Conservation (phyloP, 2,329 filamentous ascomycete species). For the Phyllosticta paracitricarpa region DNA sequence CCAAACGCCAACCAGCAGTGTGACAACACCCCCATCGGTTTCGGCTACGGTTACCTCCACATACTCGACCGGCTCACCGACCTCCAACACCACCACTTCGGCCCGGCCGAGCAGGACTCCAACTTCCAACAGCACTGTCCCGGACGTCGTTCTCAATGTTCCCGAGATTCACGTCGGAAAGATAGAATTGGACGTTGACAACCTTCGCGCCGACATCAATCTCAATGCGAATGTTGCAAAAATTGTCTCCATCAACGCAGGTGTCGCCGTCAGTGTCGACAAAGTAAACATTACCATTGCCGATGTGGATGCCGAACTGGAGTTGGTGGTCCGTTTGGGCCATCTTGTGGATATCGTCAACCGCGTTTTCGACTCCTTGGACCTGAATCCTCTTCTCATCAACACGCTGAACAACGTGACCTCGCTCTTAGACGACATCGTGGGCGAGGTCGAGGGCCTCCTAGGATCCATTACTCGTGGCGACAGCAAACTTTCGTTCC, state of each 20-base stretch:
- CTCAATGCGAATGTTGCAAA: slow-evolving; percentile 50
- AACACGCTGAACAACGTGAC: slow-evolving; percentile 46
- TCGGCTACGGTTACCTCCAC: neutral
- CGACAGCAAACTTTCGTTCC: slow-evolving; percentile 43
- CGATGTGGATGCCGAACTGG: slow-evolving; percentile 49
- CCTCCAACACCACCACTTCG: slow-evolving; percentile 4
- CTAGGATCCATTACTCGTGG: slow-evolving; percentile 50
- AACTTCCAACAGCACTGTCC: slow-evolving; percentile 28
- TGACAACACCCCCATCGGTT: neutral
- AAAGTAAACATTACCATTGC: slow-evolving; percentile 52
- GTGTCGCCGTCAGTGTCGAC: slow-evolving; percentile 36
- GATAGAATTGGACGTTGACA: slow-evolving; percentile 52
- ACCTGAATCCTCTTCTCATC: slow-evolving; percentile 52
- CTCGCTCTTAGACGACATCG: slow-evolving; percentile 37
- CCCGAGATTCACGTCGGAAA: slow-evolving; percentile 48
- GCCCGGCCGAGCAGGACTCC: slow-evolving; percentile 17
- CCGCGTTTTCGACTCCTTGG: slow-evolving; percentile 48
- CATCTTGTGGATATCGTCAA: slow-evolving; percentile 53
- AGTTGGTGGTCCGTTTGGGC: slow-evolving; percentile 50
- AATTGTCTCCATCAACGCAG: slow-evolving; percentile 44
- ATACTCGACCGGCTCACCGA: slow-evolving; percentile 6
- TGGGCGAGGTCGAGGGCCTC: slow-evolving; percentile 49
- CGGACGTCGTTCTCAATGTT: slow-evolving; percentile 50
- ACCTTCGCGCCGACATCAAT: slow-evolving; percentile 49
- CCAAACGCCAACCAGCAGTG: neutral